These are phyloP conservation scores for Areca catechu DNA, from an alignment of 176 grass and related monocot species.

Conservation along the genomic window DNA sequence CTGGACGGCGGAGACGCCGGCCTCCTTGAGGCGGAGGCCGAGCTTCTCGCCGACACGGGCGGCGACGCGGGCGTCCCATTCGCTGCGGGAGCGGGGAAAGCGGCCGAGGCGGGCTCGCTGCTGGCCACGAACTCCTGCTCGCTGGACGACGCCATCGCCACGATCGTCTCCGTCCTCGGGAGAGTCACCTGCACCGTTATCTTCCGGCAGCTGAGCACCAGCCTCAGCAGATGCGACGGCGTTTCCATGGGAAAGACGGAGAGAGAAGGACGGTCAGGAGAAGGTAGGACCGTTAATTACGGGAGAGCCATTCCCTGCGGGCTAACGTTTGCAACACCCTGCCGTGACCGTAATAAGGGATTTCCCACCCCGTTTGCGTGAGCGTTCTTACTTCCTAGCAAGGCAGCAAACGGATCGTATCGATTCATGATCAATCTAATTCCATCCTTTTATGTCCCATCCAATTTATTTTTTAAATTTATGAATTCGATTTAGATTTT, in stretches of 20 bases:
- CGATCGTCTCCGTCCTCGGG: constrained; percentile 15
- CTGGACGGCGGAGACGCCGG: constrained; percentile 20
- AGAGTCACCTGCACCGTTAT: constrained; percentile 29
- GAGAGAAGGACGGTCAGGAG: no score
- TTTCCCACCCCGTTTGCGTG: no score
- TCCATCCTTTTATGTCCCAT: no score
- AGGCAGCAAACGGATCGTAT: no score
- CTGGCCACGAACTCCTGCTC: constrained; percentile 32
- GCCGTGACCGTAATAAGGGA: no score
- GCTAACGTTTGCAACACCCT: no score
- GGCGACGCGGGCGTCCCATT: constrained; percentile 25
- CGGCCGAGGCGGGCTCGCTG: constrained; percentile 14
- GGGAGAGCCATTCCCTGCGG: no score
- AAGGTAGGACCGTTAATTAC: no score
- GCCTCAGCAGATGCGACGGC: constrained; percentile 30
- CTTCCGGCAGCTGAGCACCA: constrained; percentile 34
- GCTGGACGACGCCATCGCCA: constrained; percentile 41
- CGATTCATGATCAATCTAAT: no score
- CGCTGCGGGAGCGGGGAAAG: constrained; percentile 17
- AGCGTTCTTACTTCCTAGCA: no score
- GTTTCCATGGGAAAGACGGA: constrained; percentile 5
- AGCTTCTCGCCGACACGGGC: constrained; percentile 41
- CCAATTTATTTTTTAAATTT: no score
- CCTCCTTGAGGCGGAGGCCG: constrained; percentile 18
- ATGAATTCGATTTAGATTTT: no score